These are phyloP conservation scores for Pelargonium citronellum DNA, from an alignment of 441 rosid genomes.

Conservation along the genomic window DNA sequence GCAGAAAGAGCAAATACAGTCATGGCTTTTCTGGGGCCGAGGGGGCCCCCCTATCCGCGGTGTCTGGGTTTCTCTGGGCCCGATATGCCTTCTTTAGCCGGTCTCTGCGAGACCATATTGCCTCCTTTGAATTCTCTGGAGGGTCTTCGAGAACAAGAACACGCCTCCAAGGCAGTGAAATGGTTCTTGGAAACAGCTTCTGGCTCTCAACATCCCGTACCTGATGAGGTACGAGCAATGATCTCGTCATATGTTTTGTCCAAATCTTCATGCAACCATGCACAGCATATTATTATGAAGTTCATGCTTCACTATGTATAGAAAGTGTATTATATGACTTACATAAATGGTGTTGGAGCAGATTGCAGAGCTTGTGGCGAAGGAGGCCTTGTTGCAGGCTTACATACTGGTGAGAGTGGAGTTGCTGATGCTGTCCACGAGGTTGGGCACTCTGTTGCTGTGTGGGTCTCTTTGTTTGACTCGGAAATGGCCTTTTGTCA, in stretches of 20 bases:
- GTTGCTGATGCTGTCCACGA: constrained; percentile 16
- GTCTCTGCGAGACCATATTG: neutral
- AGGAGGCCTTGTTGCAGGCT: constrained; percentile 9
- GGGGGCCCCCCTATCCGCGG: too few species aligned
- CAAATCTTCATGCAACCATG: neutral
- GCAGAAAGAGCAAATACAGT: neutral
- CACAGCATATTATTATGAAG: neutral
- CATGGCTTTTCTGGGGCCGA: neutral
- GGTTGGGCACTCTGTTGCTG: constrained; percentile 20
- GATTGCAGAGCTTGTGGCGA: constrained; percentile 20
- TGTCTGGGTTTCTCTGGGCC: too few species aligned
- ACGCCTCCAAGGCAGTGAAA: neutral
- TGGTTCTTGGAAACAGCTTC: neutral
- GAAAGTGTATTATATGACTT: too few species aligned
- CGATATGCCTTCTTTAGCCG: too few species aligned
- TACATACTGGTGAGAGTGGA: constrained; percentile 8
- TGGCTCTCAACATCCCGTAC: neutral
- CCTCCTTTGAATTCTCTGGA: neutral
- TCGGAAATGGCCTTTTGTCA: constrained; percentile 4
- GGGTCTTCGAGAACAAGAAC: neutral
- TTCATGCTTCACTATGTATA: neutral
- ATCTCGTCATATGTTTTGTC: neutral
- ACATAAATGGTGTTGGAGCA: neutral
- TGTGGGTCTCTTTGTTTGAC: constrained; percentile 18
- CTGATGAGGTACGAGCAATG: neutral